Base-by-base conservation (phyloP, 495 filamentous ascomycete genomes). In the Apiosordaria backusii region DNA sequence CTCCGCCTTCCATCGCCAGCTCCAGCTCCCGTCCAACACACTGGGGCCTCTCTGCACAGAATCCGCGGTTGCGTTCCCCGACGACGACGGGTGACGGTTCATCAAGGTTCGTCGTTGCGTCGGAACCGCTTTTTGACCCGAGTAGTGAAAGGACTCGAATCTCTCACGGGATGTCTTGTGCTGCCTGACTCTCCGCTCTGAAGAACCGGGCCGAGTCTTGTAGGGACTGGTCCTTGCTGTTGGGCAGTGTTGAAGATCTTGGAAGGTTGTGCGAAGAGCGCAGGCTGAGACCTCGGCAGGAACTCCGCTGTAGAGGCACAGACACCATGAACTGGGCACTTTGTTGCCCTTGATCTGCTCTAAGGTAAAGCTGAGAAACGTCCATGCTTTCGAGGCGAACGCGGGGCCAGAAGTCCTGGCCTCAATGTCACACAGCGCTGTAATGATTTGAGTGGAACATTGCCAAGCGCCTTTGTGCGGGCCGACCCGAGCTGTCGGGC, bases 401-500 rank as follows among this genome's bases (percentile, higher is more conserved):
- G 6, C 10, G 29, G 29, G 10, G 10, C 29, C 29, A 35, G 29
- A 35, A 4, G 5, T 10, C 29, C 29, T 35, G 5, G 29, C 29
- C 29, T 10, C 29, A 5, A 35, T 5, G 35, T 45, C 9, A 13
- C 35, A 45, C 35, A 45, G 35, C 35, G 35, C 10, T 45, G 27
- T 29, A 7, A 15, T 13, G 35, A 45, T 45, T 45, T 45, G 3
- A 0, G 53, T 35, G 59, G 18, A 61, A 45, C 27, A 27, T 27
- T 26, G 29, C 18, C 29, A 65, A 27, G 57, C 3, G 16, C 54
- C 2, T 59, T 60, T 45, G 35, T 45, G 23, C 35, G 24, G 63
- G 9, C 22, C 7, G 15, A 45, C n/a, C 59, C 59, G 59, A 61
- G n/a, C 18, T 61, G 27, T 18, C 27, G 59, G 59, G 59, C 19